phyloP scores from a whole-genome alignment of 768 basidiomycete species.

The Lactifluus echinatus region DNA sequence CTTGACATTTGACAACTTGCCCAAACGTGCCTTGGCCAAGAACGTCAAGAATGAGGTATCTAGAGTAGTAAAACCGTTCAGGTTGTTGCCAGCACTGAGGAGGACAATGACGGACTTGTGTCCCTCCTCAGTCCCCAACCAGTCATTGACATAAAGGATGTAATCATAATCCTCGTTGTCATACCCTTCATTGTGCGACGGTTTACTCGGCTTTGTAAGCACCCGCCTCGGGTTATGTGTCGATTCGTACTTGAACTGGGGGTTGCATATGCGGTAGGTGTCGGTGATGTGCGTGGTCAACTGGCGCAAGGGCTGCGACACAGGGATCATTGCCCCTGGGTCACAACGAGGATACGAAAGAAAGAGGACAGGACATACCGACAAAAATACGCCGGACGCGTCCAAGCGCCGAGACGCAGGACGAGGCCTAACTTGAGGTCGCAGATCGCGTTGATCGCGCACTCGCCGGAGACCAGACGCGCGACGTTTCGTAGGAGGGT shows the following conservation, averaged over 20 bases:
- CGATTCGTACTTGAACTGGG: conserved; percentile 90
- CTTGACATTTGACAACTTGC: conserved; percentile 99
- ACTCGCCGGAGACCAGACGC: conserved; percentile 74
- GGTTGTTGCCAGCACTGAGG: conserved; percentile 10
- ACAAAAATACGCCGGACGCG: conserved; percentile 64
- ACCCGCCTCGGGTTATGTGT: conserved; percentile 93
- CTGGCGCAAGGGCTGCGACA: conserved; percentile 46
- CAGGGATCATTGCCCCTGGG: conserved; percentile 18
- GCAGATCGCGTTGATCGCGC: conserved; percentile 66
- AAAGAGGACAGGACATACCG: conserved; percentile 44
- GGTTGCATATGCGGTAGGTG: conserved; percentile 92
- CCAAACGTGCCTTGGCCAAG: conserved; percentile 98
- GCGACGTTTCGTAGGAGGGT: conserved; percentile 53
- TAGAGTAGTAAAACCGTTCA: conserved; percentile 27
- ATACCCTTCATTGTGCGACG: conserved; percentile 90
- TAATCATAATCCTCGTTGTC: conserved; percentile 99
- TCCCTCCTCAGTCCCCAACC: conserved; percentile 88
- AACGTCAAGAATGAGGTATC: conserved; percentile 95
- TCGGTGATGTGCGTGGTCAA: conserved; percentile 83
- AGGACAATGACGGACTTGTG: conserved; percentile 63
- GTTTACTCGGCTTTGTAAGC: conserved; percentile 95
- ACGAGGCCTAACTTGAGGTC: conserved; percentile 58
- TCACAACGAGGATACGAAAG: neutral
- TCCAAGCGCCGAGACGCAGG: conserved; percentile 69
- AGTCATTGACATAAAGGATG: conserved; percentile 98